Base-by-base conservation (phyloP, 2,329 filamentous ascomycete genomes). In the Didymella exigua region DNA sequence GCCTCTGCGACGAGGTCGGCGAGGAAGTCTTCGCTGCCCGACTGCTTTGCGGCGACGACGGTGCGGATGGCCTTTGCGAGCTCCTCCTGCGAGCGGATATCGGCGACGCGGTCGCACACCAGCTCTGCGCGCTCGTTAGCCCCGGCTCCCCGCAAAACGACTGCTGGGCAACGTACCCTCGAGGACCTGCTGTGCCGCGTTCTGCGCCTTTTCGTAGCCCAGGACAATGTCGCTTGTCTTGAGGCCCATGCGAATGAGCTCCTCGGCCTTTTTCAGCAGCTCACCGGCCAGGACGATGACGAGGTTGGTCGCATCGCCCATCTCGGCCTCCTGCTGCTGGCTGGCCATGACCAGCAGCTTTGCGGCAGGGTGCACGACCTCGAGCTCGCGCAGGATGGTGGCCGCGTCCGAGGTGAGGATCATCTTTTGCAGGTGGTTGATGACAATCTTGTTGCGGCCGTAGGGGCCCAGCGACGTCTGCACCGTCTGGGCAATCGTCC, bases 361-460 rank as follows among this genome's bases (percentile, higher is more conserved):
- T 46, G 95, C 96, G 54, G 95, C 95, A 60, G 96, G 95, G 81
- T 99, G 95, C 52, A 99, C 93, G 60, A 99, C 95, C 73, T 99
- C 95, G 76, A 99, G 87, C 81, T 99, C 96, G 72, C 92, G 89
- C 68, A 99, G 85, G 75, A 99, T 99, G 37, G 95, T 98, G 64
- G 95, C 95, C 63, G 95, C 95, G 75, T 99, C 95, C 58, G 93
- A 98, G 67, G 96, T 99, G 63, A 99, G 84, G 69, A 97, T 96
- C 95, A 99, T 97, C 84, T 99, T 99, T 78, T 96, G 91, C 61
- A 99, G 84, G 81, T 99, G 96, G 83, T 99, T 99, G 84, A 99
- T 98, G 81, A 99, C 91, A 74, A 99, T 93, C 83, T 99, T 99
- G 84, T 99, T 99, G 78, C 95, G 90, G 72, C 95, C 95, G 79